These are phyloP conservation scores for Cyclotella kingstonii DNA, from an alignment of 108 stramenopile genomes.

Conservation along the genomic window DNA sequence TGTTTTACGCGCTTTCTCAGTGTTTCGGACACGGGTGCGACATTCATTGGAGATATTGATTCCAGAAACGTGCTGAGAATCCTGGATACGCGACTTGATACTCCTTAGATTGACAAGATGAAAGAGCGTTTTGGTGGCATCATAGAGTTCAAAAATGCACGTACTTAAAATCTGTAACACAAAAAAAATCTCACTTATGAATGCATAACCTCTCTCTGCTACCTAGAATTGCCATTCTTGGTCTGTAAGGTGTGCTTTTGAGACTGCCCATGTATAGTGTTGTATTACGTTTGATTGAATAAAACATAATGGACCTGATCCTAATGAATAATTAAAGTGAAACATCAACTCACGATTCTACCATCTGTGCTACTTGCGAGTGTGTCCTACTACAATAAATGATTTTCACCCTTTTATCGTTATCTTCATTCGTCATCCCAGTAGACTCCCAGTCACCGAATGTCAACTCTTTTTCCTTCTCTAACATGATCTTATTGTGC, in stretches of 20 bases:
- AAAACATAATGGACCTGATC: not conserved
- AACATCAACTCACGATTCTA: constrained; percentile 55
- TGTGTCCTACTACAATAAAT: constrained; percentile 95
- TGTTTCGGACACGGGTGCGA: constrained; percentile 50
- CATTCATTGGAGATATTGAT: constrained; percentile 56
- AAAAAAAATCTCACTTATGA: constrained; percentile 39
- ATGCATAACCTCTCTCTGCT: constrained; percentile 90
- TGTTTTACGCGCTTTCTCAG: constrained; percentile 52
- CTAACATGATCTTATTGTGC: constrained; percentile 14
- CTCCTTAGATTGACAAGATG: too few species aligned
- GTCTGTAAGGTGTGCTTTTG: constrained; percentile 87
- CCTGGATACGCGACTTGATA: constrained; percentile 30
- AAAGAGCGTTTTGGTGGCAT: not conserved
- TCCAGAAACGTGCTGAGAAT: constrained; percentile 24
- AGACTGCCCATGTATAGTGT: constrained; percentile 41
- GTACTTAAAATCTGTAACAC: not conserved
- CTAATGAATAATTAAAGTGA: not conserved
- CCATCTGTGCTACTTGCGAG: constrained; percentile 91
- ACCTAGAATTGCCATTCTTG: constrained; percentile 85
- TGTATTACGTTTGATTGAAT: not conserved
- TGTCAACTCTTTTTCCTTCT: not conserved
- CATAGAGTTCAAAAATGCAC: not conserved
- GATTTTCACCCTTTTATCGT: constrained; percentile 44
- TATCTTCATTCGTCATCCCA: constrained; percentile 5
- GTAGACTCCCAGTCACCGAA: too few species aligned